Base-by-base conservation (phyloP, 1,284 basidiomycete species). In the Rhodotorula mucilaginosa region DNA sequence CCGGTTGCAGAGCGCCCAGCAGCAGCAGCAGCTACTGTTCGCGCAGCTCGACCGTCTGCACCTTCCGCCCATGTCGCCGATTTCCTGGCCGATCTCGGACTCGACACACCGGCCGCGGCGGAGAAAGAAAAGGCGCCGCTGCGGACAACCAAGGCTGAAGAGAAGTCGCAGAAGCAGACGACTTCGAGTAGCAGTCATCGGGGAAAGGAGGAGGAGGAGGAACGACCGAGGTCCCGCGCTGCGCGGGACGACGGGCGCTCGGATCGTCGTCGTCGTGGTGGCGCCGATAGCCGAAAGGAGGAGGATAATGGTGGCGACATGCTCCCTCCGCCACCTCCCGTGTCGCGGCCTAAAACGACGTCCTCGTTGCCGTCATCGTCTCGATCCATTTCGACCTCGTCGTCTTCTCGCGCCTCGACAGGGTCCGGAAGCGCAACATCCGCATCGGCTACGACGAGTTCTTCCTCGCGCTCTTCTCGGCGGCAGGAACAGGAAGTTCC, bases 81-180 rank as follows among this genome's bases (percentile, higher is more conserved):
- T 12, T 72, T 72, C 58, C 65, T 72, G 48, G 60, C 61, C 19
- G 68, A 70, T 7, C 61, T 72, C 58, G 68, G 65, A 2, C 64
- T 72, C 62, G 71, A 72, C 26, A 67, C 71, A 15, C 71, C 71
- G 4, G 58, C 44, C 60, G 48, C 46, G 19, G 39, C 52, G 16
- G 39, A 34, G 18, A 44, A 58, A 5, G 54, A 34, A 21, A 64
- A 64, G 54, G 63, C 44, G 2, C 34, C 64, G 34, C 60, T 62
- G 21, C 44, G 49, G 23, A 65, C 23, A 16, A 52, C 47, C n/a
- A 44, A 26, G 26, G 51, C 21, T 44, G 54, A 18, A 56, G 29
- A n/a, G n/a, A 23, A 44, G 39, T 23, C 19, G 13, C 26, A 61
- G 34, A 34, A 34, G 34, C 34, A 34, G 34, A 34, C 34, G 2